These are phyloP conservation scores for Saururus chinensis DNA, from an alignment of 164 flowering plant species.

Conservation along the genomic window DNA sequence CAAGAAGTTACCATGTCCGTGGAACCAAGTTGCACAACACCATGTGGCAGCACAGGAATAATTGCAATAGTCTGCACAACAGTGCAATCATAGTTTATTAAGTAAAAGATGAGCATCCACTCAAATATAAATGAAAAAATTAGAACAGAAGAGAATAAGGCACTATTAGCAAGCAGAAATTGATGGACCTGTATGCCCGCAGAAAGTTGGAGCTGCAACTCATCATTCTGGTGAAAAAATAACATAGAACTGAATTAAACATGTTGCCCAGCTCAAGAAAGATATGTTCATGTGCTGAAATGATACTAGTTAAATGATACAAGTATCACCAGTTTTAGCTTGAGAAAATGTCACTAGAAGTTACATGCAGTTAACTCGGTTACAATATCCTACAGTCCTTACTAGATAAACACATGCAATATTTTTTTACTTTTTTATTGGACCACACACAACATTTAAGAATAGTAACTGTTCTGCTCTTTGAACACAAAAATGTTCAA, in stretches of 20 bases:
- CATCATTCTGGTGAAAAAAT: conserved; percentile 33
- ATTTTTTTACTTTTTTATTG: too few species aligned
- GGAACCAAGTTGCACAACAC: conserved; percentile 85
- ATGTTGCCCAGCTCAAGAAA: not conserved
- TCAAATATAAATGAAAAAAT: not conserved
- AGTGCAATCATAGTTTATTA: not conserved
- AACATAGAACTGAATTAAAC: not conserved
- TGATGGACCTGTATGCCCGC: conserved; percentile 75
- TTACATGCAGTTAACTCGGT: too few species aligned
- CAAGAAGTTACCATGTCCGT: conserved; percentile 35
- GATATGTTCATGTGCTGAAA: not conserved
- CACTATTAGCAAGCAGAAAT: too few species aligned
- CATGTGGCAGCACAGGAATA: conserved; percentile 76
- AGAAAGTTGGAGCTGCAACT: conserved; percentile 48
- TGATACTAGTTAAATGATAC: not conserved
- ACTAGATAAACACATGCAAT: too few species aligned
- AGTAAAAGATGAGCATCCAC: not conserved
- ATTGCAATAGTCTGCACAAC: conserved; percentile 71
- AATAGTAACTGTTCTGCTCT: too few species aligned
- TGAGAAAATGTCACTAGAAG: not conserved
- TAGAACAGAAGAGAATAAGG: not conserved
- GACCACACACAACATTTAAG: too few species aligned
- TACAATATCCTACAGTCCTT: too few species aligned
- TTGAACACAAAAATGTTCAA: too few species aligned
- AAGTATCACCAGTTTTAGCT: not conserved